Conservation (phyloP, 192 early-diverging fungal species). For the Podila clonocystis region DNA sequence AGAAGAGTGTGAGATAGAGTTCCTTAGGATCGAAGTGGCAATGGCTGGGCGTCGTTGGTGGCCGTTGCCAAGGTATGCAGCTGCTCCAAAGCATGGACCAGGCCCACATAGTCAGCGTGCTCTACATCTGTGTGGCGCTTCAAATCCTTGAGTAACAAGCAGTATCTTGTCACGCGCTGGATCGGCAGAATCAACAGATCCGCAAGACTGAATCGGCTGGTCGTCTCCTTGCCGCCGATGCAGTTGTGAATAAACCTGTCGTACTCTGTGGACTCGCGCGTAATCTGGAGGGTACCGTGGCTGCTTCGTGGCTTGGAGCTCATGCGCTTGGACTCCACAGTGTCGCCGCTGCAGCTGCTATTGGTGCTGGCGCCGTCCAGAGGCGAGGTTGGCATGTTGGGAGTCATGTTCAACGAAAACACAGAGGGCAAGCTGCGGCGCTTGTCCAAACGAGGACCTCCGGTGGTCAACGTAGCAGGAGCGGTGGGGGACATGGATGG, state of each 20-base stretch:
- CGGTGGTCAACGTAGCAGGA: neutral
- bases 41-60: constrained; percentile 44
- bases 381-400: neutral
- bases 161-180: constrained; percentile 83
- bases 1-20: constrained; percentile 2
- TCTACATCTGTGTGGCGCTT: constrained; percentile 37
- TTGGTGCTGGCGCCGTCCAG: neutral
- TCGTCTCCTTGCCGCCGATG: constrained; percentile 60
- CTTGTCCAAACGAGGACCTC: constrained; percentile 29
- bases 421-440: constrained; percentile 30
- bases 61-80: constrained; percentile 42
- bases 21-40: constrained; percentile 6
- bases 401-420: constrained; percentile 18
- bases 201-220: constrained; percentile 67
- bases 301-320: constrained; percentile 15
- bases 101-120: constrained; percentile 37
- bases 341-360: neutral
- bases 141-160: constrained; percentile 68
- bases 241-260: constrained; percentile 39
- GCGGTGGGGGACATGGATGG: neutral
- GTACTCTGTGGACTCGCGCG: neutral
- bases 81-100: constrained; percentile 49
- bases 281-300: constrained; percentile 5
- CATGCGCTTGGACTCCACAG: neutral
- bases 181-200: constrained; percentile 84